A percentile compares a stretch with the other conserved stretches of the same genome.
Conservation (phyloP, 2,329 filamentous ascomycete genomes). For the Diaporthe eres region DNA sequence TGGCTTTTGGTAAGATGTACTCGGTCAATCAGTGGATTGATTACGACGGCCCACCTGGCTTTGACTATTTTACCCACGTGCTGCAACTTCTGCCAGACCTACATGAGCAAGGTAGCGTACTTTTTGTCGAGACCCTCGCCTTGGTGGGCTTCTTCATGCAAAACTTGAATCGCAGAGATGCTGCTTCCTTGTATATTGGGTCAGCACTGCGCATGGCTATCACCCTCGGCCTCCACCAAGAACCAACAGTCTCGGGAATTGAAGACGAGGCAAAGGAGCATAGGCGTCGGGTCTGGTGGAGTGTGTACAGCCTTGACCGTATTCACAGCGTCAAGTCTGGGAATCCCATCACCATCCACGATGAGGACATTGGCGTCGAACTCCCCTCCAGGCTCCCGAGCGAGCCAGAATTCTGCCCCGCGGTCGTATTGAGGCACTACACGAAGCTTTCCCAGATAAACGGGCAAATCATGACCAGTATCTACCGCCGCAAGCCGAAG, state of each 20-base stretch:
- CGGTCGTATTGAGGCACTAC: constrained; percentile 64
- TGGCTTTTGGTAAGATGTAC: constrained; percentile 70
- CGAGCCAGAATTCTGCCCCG: constrained; percentile 59
- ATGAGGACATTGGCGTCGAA: constrained; percentile 65
- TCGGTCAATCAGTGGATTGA: constrained; percentile 69
- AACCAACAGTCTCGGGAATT: constrained; percentile 54
- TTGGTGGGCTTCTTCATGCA: constrained; percentile 71
- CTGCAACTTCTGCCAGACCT: constrained; percentile 67
- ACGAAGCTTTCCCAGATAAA: constrained; percentile 67
- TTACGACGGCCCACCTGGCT: constrained; percentile 67
- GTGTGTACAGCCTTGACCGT: constrained; percentile 67
- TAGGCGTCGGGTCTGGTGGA: constrained; percentile 69
- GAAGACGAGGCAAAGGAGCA: constrained; percentile 61
- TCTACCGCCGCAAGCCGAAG: constrained; percentile 60
- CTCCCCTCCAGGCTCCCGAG: constrained; percentile 53
- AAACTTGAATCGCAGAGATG: constrained; percentile 68
- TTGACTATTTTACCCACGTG: constrained; percentile 67
- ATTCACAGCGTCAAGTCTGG: constrained; percentile 68
- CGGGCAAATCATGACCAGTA: constrained; percentile 60
- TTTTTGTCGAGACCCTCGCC: constrained; percentile 68
- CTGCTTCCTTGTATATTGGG: constrained; percentile 68
- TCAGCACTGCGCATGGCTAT: constrained; percentile 70
- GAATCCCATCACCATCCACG: constrained; percentile 67
- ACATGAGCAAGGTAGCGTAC: constrained; percentile 67
- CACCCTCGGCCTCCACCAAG: constrained; percentile 68